A percentile compares a stretch with the other conserved stretches of the same genome.
These are phyloP conservation scores for Alternaria gaisen DNA, from an alignment of 2,329 filamentous ascomycete species.

Conservation along the genomic window DNA sequence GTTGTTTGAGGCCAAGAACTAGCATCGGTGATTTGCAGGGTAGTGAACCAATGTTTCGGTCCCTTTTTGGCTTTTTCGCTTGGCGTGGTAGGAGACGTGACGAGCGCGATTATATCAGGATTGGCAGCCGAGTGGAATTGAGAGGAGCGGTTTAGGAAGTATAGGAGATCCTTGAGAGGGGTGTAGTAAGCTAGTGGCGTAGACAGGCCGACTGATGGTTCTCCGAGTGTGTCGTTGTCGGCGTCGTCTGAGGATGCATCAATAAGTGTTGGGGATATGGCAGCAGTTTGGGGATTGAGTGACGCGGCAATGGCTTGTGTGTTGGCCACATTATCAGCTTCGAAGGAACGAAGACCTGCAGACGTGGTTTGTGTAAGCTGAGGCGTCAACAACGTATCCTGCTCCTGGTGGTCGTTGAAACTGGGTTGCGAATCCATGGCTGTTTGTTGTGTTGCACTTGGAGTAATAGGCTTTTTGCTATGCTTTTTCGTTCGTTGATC, in stretches of 20 bases:
- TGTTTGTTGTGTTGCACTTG: slow-evolving; percentile 39
- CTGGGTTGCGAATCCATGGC: slow-evolving; percentile 34
- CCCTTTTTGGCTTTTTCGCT: slow-evolving; percentile 53
- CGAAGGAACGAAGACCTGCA: slow-evolving; percentile 25
- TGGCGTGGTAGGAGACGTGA: slow-evolving; percentile 44
- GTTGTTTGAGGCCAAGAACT: slow-evolving; percentile 36
- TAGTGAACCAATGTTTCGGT: slow-evolving; percentile 56
- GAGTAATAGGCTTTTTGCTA: slow-evolving; percentile 36
- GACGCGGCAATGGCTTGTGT: slow-evolving; percentile 3
- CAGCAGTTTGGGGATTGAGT: slow-evolving; percentile 5
- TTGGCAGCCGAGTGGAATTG: slow-evolving; percentile 46
- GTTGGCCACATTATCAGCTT: slow-evolving; percentile 30
- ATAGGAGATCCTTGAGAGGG: slow-evolving; percentile 52
- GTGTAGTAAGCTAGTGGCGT: slow-evolving; percentile 58
- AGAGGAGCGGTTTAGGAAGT: slow-evolving; percentile 52
- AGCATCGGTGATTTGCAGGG: slow-evolving; percentile 53
- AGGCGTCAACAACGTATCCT: slow-evolving; percentile 47
- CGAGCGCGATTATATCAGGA: slow-evolving; percentile 58
- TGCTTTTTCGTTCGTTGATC: slow-evolving; percentile 24
- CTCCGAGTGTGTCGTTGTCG: slow-evolving; percentile 19
- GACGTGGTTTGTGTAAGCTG: slow-evolving; percentile 49
- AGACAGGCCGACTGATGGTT: slow-evolving; percentile 49
- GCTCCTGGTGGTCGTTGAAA: slow-evolving; percentile 21
- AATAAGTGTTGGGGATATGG: slow-evolving; percentile 13
- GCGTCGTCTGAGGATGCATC: slow-evolving; percentile 22